A percentile compares a stretch with the other conserved stretches of the same genome.
Conservation (phyloP, 768 basidiomycete species). For the Russula dissimulans region DNA sequence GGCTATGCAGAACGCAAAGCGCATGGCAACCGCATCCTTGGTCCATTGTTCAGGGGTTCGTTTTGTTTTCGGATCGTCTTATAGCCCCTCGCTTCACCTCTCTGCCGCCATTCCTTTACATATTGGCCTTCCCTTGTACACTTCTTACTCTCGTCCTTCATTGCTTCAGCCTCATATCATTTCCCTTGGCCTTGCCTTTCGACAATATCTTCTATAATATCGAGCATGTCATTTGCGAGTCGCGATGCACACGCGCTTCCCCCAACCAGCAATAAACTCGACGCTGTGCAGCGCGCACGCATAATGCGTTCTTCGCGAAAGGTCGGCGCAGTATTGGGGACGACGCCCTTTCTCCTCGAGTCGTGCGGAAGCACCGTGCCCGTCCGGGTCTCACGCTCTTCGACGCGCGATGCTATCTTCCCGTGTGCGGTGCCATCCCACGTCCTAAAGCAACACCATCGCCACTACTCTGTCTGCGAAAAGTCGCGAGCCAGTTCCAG, state of each 20-base stretch:
- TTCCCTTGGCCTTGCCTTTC: background rate
- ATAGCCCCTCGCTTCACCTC: background rate
- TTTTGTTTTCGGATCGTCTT: constrained; percentile 1
- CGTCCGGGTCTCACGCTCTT: background rate
- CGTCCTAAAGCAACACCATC: constrained; percentile 2
- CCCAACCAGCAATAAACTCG: constrained; percentile 14
- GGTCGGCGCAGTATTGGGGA: constrained; percentile 17
- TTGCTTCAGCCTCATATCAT: background rate
- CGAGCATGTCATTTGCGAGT: background rate
- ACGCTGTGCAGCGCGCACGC: constrained; percentile 14
- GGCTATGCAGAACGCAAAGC: background rate
- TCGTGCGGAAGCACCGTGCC: constrained; percentile 3
- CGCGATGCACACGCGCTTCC: background rate
- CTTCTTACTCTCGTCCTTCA: background rate
- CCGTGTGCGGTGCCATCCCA: background rate
- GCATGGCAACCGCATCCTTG: constrained; percentile 3
- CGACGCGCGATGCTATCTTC: background rate
- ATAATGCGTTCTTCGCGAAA: constrained; percentile 19
- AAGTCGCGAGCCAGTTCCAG: background rate
- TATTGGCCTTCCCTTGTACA: background rate
- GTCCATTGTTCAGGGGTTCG: background rate
- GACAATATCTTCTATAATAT: background rate
- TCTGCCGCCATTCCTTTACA: background rate
- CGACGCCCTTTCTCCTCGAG: constrained; percentile 17
- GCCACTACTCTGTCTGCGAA: constrained; percentile 5